phyloP scores from a whole-genome alignment of 768 basidiomycete species.

The Auricularia heimuer region DNA sequence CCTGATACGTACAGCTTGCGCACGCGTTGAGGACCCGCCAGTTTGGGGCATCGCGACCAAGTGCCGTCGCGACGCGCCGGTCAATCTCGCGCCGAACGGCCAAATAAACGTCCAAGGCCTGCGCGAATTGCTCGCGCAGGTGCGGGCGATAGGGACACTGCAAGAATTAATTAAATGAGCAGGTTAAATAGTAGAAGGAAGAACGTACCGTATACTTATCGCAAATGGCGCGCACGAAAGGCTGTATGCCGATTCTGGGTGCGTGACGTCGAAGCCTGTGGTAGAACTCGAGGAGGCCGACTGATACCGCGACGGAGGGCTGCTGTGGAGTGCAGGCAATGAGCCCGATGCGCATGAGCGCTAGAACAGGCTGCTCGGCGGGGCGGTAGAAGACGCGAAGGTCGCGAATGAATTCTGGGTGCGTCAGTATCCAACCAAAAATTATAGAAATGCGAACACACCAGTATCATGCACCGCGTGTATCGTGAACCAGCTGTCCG shows the following conservation, averaged over 20 bases:
- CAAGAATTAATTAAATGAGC: background rate
- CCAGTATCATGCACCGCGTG: no score
- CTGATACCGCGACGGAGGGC: background rate
- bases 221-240: background rate
- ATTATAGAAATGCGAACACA: no score
- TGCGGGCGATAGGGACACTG: slow-evolving; percentile 2
- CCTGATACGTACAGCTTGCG: slow-evolving; percentile 8
- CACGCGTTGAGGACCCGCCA: slow-evolving; percentile 10
- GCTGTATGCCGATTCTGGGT: background rate
- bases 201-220: background rate
- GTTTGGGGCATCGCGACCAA: slow-evolving; percentile 7
- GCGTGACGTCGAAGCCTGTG: background rate
- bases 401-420: background rate
- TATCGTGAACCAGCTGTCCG: no score
- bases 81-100: slow-evolving; percentile 5
- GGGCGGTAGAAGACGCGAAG: no score
- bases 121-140: slow-evolving; percentile 2
- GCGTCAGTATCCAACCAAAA: no score
- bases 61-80: slow-evolving; percentile 2
- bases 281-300: background rate
- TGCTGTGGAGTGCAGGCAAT: background rate
- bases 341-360: background rate
- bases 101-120: slow-evolving; percentile 9
- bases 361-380: background rate
- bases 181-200: background rate